These are phyloP conservation scores for Arachnomyces sp. DNA, from an alignment of 2,329 filamentous ascomycete genomes.

Conservation along the genomic window DNA sequence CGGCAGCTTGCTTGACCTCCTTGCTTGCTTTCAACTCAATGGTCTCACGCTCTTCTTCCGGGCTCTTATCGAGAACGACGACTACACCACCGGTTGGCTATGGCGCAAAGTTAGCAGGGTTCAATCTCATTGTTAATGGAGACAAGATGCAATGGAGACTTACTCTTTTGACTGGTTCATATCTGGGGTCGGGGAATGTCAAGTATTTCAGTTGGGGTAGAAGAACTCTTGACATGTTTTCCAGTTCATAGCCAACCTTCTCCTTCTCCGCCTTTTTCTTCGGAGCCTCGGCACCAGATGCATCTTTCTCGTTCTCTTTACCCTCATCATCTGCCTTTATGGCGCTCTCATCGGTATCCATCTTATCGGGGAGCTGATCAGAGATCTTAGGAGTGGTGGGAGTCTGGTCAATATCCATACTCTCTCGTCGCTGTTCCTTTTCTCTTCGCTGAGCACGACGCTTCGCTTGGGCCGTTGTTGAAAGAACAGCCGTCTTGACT, in stretches of 20 bases:
- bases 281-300: conserved; percentile 44
- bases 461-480: conserved; percentile 94
- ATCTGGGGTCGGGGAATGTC: conserved; percentile 80
- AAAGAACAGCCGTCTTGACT: conserved; percentile 90
- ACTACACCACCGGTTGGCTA: conserved; percentile 90
- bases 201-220: conserved; percentile 92
- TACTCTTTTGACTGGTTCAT: conserved; percentile 89
- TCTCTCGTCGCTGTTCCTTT: conserved; percentile 76
- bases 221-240: conserved; percentile 93
- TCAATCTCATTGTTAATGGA: neutral
- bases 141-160: conserved; percentile 21
- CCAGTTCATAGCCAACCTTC: conserved; percentile 90
- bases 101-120: conserved; percentile 32
- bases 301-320: conserved; percentile 55
- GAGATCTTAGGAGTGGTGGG: conserved; percentile 63
- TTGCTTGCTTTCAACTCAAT: conserved; percentile 93
- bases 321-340: conserved; percentile 58
- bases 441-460: conserved; percentile 91
- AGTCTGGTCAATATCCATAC: conserved; percentile 85
- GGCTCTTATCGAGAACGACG: conserved; percentile 76
- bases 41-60: conserved; percentile 67
- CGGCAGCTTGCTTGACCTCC: conserved; percentile 35
- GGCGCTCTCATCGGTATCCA: conserved; percentile 56
- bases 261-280: conserved; percentile 95
- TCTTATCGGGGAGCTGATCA: conserved; percentile 63